Base-by-base conservation (phyloP, 2,329 filamentous ascomycete genomes). In the Delphinella strobiligena region DNA sequence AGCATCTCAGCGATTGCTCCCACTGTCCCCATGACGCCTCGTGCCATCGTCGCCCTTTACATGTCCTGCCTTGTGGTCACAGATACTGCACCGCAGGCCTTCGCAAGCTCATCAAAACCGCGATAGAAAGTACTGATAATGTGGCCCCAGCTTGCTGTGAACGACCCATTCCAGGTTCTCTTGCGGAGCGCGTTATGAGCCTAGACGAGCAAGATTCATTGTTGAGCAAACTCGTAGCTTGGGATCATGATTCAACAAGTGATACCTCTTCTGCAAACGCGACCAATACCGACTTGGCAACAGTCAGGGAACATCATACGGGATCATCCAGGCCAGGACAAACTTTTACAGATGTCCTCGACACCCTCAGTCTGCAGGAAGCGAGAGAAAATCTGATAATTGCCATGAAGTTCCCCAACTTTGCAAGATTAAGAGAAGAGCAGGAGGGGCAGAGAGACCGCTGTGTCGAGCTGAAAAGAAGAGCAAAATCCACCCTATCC, bases 121-220 rank as follows among this genome's bases (percentile, higher is more conserved):
- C 60, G 18, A 44, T 55, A 24, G 45, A 51, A 14, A 49, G 41
- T n/a, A 57, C 55, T 36, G 48, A 52, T 33, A 49, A 50, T 10
- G 37, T 47, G 7, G 48, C 56, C 8, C 63, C 64, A 0, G 57
- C 50, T 39, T 67, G 63, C 44, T 67, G 64, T 45, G 59, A 58
- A 11, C 54, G 50, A 11, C 56, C 58, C 2, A 51, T 66, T 14
- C 61, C 63, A n/a, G 59, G 55, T 14, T 45, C 47, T 3, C 46
- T 63, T n/a, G 50, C 67, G 8, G 57, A 61, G 37, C 50, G 51
- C 27, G 56, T 62, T 5, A 49, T 61, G 50, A 60, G 55, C 5
- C 51, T 56, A 33, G 54, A 60, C 48, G 61, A 65, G 44, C 54
- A 58, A 37, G 53, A 52, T 27, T 49, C 53, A 10, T 48, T 63